Base-by-base conservation (phyloP, 768 basidiomycete genomes). In the Amanita polypyramis region DNA sequence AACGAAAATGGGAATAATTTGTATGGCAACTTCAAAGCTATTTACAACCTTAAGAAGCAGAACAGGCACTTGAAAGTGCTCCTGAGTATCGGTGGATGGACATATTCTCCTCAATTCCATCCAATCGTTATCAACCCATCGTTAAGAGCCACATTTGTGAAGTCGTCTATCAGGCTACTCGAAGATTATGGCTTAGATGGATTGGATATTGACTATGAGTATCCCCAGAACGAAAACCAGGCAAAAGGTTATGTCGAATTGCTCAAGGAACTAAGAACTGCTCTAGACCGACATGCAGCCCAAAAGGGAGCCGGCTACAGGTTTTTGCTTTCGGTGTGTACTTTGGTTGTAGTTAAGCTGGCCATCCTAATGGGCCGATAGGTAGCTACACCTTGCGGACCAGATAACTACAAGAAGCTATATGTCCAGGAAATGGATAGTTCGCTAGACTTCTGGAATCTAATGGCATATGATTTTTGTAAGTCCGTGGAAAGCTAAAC, bases 61-160 rank as follows among this genome's bases (percentile, higher is more conserved):
- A 72, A 96, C 51, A 77, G 92, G 45, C 84, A 84, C 52, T 72
- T 92, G 60, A 88, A 85, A 54, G 73, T 83, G 14, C 68, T 88
- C 12, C 75, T 99, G 23, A 90, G 86, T 37, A 97, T 99, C 45
- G 95, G 95, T 11, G 95, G 95, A 4, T 97, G 92, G 92, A 87
- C 90, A 0, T 94, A 92, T 60, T 92, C 89, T 0, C 77, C 89
- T 23, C 78, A 79, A 36, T 89, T 97, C 67, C 86, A 91, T 55
- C 82, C 84, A 9, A 76, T 92, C 34, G 85, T 96, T 40, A 68
- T 83, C 43, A 73, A 74, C 35, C 73, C 82, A 0, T 54, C 67
- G 1, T 69, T 78, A 39, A 74, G 93, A 20, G 69, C 74, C 4
- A 79, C 73, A 42, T 99, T 99, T 56, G 92, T 94, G n/a, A 66